These are phyloP conservation scores for Globisporangium cystogenes DNA, from an alignment of 352 stramenopile genomes.

Conservation along the genomic window DNA sequence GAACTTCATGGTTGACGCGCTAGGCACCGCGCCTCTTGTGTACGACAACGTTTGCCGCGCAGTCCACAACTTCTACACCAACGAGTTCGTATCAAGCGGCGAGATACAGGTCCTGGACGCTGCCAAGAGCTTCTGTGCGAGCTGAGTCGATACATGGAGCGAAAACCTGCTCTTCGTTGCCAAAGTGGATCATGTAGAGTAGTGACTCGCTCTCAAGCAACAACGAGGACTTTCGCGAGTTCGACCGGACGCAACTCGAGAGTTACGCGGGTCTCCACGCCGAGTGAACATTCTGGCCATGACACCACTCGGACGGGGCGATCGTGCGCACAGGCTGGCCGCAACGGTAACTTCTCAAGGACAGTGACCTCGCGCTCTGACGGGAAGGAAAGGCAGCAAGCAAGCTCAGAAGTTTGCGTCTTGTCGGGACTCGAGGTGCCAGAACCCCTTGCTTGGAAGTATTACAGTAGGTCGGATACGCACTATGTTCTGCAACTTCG, in stretches of 20 bases:
- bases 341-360: slow-evolving; percentile 23
- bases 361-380: slow-evolving; percentile 14
- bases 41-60: slow-evolving; percentile 60
- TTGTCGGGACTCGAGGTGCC: no score
- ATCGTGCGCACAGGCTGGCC: slow-evolving; percentile 32
- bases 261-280: slow-evolving; percentile 17
- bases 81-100: slow-evolving; percentile 23
- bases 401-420: no score
- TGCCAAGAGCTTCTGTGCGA: slow-evolving; percentile 18
- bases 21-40: slow-evolving; percentile 3
- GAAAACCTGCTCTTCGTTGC: slow-evolving; percentile 42
- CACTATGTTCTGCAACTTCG: no score
- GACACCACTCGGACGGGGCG: slow-evolving; percentile 34
- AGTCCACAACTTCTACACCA: slow-evolving; percentile 53
- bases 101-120: slow-evolving; percentile 22
- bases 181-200: slow-evolving; percentile 45
- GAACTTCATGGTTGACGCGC: slow-evolving; percentile 24
- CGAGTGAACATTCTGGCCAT: slow-evolving; percentile 49
- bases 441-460: no score
- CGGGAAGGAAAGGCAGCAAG: no score
- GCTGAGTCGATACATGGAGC: slow-evolving; percentile 9
- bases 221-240: slow-evolving; percentile 19
- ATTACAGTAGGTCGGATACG: no score
- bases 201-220: slow-evolving; percentile 21
- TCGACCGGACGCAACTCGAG: slow-evolving; percentile 25